Conservation (phyloP, 495 filamentous ascomycete species). For the Daldinia concentrica region DNA sequence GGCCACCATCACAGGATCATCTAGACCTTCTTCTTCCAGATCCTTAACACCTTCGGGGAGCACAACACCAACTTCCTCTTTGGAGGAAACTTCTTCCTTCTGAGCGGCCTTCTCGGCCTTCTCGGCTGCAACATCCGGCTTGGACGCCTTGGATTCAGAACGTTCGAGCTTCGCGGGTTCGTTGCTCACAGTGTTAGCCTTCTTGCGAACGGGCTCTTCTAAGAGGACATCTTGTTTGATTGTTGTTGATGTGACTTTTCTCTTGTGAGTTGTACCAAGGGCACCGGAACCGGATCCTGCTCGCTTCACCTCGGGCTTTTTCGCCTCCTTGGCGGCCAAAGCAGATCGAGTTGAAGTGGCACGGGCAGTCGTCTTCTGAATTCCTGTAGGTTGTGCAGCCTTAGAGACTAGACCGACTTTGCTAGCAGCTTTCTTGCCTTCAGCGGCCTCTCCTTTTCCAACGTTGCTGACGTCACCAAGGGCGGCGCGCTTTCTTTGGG, state of each 20-base stretch:
- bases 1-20: constrained; percentile 96
- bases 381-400: constrained; percentile 74
- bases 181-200: constrained; percentile 50
- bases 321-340: constrained; percentile 70
- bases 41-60: constrained; percentile 66
- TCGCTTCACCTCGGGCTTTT: constrained; percentile 74
- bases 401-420: constrained; percentile 79
- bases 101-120: constrained; percentile 78
- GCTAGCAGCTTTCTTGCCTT: constrained; percentile 73
- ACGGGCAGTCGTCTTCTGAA: constrained; percentile 78
- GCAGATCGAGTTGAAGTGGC: constrained; percentile 70
- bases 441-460: constrained; percentile 73
- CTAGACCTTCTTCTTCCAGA: constrained; percentile 85
- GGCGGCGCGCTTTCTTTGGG: constrained; percentile 73
- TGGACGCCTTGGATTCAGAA: constrained; percentile 51
- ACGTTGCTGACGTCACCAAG: constrained; percentile 97
- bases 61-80: constrained; percentile 53
- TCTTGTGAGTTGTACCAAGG: constrained; percentile 69
- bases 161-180: constrained; percentile 45
- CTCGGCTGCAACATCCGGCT: constrained; percentile 61
- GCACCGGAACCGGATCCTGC: constrained; percentile 77
- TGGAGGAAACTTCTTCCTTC: constrained; percentile 78
- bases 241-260: constrained; percentile 59
- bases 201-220: constrained; percentile 64
- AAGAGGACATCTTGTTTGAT: constrained; percentile 68